These are phyloP conservation scores for Alternaria ethzedia DNA, from an alignment of 2,329 filamentous ascomycete species.

Conservation along the genomic window DNA sequence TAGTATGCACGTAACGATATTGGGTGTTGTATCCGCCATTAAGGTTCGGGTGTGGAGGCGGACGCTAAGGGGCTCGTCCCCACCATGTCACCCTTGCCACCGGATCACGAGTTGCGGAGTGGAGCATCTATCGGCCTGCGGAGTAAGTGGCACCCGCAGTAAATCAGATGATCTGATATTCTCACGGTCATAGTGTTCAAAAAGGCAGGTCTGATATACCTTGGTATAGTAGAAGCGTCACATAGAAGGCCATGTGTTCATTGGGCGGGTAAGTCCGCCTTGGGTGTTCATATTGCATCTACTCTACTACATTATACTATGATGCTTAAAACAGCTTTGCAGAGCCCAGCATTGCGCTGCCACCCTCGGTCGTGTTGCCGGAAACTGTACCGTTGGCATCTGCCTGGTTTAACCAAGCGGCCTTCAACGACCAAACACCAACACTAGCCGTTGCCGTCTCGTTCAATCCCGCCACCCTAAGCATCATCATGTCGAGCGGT, in stretches of 20 bases:
- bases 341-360: background rate
- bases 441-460: conserved; percentile 48
- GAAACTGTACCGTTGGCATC: conserved; percentile 39
- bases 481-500: conserved; percentile 47
- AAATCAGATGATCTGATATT: background rate
- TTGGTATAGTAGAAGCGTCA: background rate
- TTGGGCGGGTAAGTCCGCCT: background rate
- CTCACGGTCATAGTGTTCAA: background rate
- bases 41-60: background rate
- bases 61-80: background rate
- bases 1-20: background rate
- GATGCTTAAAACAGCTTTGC: conserved; percentile 6
- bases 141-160: background rate
- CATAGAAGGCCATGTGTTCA: background rate
- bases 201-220: background rate
- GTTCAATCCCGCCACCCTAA: conserved; percentile 43
- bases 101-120: background rate
- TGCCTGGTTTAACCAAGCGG: conserved; percentile 46
- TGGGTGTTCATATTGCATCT: background rate
- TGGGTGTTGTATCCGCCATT: background rate
- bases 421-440: conserved; percentile 48
- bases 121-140: background rate
- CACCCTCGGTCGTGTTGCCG: conserved; percentile 41
- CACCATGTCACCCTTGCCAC: background rate
- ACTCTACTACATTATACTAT: background rate